phyloP scores from a whole-genome alignment of 1,284 basidiomycete genomes.

The Trichosporon sp. region DNA sequence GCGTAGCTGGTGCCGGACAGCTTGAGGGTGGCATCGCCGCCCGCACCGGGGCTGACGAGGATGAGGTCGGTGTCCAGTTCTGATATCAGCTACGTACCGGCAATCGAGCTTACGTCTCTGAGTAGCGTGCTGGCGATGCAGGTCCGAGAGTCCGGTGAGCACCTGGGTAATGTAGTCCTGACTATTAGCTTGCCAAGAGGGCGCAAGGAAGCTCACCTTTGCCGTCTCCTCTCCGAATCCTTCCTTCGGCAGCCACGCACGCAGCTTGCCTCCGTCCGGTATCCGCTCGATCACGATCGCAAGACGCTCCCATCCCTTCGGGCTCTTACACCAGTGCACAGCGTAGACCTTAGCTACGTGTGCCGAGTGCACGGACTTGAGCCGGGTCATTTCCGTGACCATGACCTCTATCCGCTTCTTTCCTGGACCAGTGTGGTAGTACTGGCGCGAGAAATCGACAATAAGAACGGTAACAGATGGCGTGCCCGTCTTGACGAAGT shows the following conservation, averaged over 20 bases:
- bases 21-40: constrained; percentile 43
- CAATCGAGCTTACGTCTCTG: constrained; percentile 48
- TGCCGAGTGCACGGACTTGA: constrained; percentile 42
- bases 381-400: constrained; percentile 41
- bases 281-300: constrained; percentile 48
- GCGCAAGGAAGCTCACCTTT: constrained; percentile 35
- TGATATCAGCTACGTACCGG: constrained; percentile 23
- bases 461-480: constrained; percentile 49
- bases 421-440: constrained; percentile 50
- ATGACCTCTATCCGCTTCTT: constrained; percentile 49
- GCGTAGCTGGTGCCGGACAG: constrained; percentile 53
- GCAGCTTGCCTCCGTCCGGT: constrained; percentile 46
- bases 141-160: constrained; percentile 47
- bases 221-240: constrained; percentile 50
- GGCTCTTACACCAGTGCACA: constrained; percentile 48
- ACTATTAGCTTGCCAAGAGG: neutral
- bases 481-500: constrained; percentile 58
- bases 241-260: constrained; percentile 46
- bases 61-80: constrained; percentile 50
- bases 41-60: constrained; percentile 36
- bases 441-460: constrained; percentile 52
- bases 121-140: constrained; percentile 45
- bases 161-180: constrained; percentile 53
- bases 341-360: constrained; percentile 46
- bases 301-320: constrained; percentile 53